Conservation (phyloP, 2,329 filamentous ascomycete species). For the Zymoseptoria tritici region DNA sequence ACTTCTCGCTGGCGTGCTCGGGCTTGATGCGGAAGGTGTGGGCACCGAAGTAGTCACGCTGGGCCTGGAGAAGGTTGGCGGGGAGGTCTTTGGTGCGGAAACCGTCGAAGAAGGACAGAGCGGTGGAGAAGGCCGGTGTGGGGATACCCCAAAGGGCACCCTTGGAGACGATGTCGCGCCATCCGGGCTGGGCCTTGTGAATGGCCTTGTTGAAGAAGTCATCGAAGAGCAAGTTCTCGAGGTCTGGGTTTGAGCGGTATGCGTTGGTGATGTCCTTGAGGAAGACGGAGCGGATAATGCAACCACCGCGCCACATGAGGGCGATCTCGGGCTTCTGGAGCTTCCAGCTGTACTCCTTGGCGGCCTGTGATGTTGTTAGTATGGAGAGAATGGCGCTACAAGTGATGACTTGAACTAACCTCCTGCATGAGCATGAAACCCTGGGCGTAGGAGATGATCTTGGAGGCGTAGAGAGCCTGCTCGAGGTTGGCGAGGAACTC, state of each 20-base stretch:
- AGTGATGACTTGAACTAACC: conserved; percentile 45
- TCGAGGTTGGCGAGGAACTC: conserved; percentile 95
- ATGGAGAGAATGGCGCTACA: neutral
- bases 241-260: conserved; percentile 87
- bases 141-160: conserved; percentile 90
- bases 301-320: conserved; percentile 99
- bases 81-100: conserved; percentile 96
- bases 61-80: conserved; percentile 95
- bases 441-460: conserved; percentile 99
- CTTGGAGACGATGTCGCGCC: conserved; percentile 88
- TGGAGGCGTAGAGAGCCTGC: conserved; percentile 97
- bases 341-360: conserved; percentile 95
- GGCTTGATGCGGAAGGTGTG: conserved; percentile 50
- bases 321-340: conserved; percentile 99
- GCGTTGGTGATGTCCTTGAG: conserved; percentile 98
- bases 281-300: conserved; percentile 99
- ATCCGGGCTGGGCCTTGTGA: conserved; percentile 83
- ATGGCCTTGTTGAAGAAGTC: conserved; percentile 99
- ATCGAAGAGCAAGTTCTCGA: conserved; percentile 97
- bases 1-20: conserved; percentile 50
- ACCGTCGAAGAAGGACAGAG: conserved; percentile 96
- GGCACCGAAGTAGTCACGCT: conserved; percentile 96
- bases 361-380: conserved; percentile 54
- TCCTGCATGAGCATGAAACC: conserved; percentile 99
- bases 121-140: conserved; percentile 92